Evolutionary conservation across 176 grass and related monocot species (phyloP).

Genomic region (Juncus inflexus): DNA sequence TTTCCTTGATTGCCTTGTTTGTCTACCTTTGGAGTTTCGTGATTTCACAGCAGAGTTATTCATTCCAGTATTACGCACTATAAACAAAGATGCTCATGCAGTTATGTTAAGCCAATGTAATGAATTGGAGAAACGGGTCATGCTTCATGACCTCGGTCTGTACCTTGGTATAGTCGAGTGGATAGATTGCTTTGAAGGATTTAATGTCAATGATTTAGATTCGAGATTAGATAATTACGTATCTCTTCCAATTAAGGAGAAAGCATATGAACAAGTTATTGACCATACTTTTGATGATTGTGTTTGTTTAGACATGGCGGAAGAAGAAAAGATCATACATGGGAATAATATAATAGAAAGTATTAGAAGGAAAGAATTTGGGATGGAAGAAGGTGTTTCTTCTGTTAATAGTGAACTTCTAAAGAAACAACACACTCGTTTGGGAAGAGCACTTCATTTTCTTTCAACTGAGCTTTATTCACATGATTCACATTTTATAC

Average conservation of each 20-base stretch:
- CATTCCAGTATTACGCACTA: constrained; percentile 21
- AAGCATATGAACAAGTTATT: not conserved
- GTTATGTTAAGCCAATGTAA: constrained; percentile 37
- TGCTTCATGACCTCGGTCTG: constrained; percentile 42
- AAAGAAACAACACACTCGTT: constrained; percentile 44
- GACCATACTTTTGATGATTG: constrained; percentile 11
- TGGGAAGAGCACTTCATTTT: constrained; percentile 43
- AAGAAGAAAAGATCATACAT: constrained; percentile 12
- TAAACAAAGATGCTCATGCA: constrained; percentile 32
- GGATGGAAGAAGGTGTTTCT: constrained; percentile 23
- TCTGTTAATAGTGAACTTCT: constrained; percentile 25
- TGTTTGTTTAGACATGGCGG: not conserved
- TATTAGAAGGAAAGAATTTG: constrained; percentile 40
- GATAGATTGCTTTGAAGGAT: constrained; percentile 38
- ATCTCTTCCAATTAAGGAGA: constrained; percentile 22
- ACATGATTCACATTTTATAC: constrained; percentile 49
- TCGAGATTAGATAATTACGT: not conserved
- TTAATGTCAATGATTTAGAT: constrained; percentile 17
- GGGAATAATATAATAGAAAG: constrained; percentile 28
- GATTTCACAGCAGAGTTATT: constrained; percentile 29
- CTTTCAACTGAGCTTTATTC: constrained; percentile 44
- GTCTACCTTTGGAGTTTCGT: constrained; percentile 31
- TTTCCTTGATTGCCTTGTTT: constrained; percentile 34
- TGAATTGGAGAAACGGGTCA: constrained; percentile 14
- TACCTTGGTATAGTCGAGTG: constrained; percentile 39